Percentiles rank a stretch among this genome's conserved stretches.
phyloP scores from a whole-genome alignment of 192 early-diverging fungal genomes.

The Paraglomus occultum region DNA sequence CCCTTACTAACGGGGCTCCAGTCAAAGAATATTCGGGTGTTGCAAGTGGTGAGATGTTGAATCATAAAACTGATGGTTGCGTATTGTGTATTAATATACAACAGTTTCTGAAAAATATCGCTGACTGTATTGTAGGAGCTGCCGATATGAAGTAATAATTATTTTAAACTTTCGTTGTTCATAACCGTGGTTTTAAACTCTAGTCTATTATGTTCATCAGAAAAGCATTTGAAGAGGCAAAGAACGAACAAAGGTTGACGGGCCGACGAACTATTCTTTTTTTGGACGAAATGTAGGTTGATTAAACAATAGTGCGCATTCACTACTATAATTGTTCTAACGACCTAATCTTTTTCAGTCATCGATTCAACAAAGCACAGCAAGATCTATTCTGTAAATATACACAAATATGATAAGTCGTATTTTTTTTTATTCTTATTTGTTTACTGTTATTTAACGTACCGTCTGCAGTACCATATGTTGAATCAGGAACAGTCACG shows the following conservation, averaged over 20 bases:
- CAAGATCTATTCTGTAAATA: slow-evolving; percentile 70
- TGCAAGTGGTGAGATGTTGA: slow-evolving; percentile 43
- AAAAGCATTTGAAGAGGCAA: slow-evolving; percentile 70
- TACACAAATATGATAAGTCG: not conserved
- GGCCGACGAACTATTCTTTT: slow-evolving; percentile 72
- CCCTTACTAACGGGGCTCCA: too few species aligned
- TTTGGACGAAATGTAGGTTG: slow-evolving; percentile 74
- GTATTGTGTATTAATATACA: slow-evolving; percentile 36
- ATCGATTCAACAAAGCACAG: slow-evolving; percentile 86
- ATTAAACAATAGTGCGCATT: not conserved
- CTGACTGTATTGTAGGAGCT: not conserved
- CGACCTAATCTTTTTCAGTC: slow-evolving; percentile 34
- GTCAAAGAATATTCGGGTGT: slow-evolving; percentile 52
- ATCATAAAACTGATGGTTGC: slow-evolving; percentile 38
- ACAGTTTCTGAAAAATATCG: not conserved
- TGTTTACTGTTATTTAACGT: not conserved
- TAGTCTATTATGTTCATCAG: slow-evolving; percentile 24
- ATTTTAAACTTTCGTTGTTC: not conserved
- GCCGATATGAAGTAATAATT: not conserved
- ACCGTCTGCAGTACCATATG: slow-evolving; percentile 50
- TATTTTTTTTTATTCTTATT: not conserved
- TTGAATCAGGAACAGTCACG: slow-evolving; percentile 72
- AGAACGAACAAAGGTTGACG: slow-evolving; percentile 50
- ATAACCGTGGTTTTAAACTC: not conserved
- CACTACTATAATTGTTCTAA: not conserved